A percentile compares a stretch with the other conserved stretches of the same genome.
Conservation (phyloP, 164 flowering plant species). For the Vitis rupestris region DNA sequence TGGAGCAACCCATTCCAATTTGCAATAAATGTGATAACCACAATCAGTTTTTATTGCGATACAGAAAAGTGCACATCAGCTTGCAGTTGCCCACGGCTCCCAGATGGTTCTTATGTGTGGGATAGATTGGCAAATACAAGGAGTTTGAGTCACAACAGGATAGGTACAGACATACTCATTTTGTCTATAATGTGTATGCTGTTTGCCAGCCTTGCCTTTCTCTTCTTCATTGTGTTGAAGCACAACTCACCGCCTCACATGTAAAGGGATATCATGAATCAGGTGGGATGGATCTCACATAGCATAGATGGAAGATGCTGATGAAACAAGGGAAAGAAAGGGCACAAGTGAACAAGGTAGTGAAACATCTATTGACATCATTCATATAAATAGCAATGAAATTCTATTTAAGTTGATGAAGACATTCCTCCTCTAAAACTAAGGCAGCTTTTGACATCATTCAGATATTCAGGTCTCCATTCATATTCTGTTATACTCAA, state of each 20-base stretch:
- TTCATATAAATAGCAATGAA: too few relatives aligned
- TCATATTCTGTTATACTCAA: too few relatives aligned
- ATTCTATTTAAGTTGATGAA: too few relatives aligned
- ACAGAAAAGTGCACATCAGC: conserved; percentile 19
- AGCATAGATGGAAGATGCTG: neutral
- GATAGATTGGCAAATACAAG: conserved; percentile 26
- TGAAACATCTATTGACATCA: too few relatives aligned
- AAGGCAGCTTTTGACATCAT: too few relatives aligned
- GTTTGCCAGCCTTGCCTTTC: conserved; percentile 30
- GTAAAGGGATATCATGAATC: neutral
- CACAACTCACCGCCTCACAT: conserved; percentile 19
- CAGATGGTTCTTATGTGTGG: conserved; percentile 36
- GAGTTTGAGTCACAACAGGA: conserved; percentile 18
- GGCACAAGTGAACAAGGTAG: too few relatives aligned
- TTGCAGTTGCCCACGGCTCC: conserved; percentile 28
- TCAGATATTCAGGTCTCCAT: too few relatives aligned
- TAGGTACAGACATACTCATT: conserved; percentile 20
- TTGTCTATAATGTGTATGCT: conserved; percentile 25
- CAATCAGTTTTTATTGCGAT: conserved; percentile 33
- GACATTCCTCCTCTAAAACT: too few relatives aligned
- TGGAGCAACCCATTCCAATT: conserved; percentile 35
- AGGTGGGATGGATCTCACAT: neutral
- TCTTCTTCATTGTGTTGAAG: conserved; percentile 30
- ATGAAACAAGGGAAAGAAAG: neutral
- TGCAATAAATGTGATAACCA: conserved; percentile 26